These are phyloP conservation scores for Irpex lacteus DNA, from an alignment of 1,284 basidiomycete species.

Conservation along the genomic window DNA sequence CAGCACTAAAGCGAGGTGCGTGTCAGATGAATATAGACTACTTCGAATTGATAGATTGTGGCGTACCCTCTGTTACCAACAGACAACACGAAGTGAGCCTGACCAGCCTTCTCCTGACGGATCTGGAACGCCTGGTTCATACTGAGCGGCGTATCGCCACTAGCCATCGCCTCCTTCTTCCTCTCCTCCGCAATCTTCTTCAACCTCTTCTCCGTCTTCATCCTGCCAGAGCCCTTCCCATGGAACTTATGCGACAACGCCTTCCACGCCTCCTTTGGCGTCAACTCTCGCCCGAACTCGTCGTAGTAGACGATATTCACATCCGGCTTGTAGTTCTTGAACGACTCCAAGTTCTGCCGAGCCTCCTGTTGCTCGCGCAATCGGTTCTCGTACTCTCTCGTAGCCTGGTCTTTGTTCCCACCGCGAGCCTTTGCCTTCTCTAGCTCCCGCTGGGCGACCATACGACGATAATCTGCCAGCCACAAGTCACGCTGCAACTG, in stretches of 20 bases:
- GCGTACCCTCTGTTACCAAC: constrained; percentile 90
- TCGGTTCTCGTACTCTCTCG: constrained; percentile 93
- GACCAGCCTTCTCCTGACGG: constrained; percentile 87
- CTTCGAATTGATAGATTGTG: background rate
- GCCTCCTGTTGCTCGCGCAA: constrained; percentile 90
- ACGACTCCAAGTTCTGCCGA: constrained; percentile 77
- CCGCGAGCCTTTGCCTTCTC: constrained; percentile 76
- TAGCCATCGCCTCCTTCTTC: constrained; percentile 87
- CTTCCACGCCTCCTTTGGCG: constrained; percentile 97
- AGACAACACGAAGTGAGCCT: constrained; percentile 91
- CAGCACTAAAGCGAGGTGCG: constrained; percentile 49
- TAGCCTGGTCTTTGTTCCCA: constrained; percentile 88
- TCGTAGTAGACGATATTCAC: constrained; percentile 97
- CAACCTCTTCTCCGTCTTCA: constrained; percentile 92
- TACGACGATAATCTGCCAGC: constrained; percentile 82
- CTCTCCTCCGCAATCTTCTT: constrained; percentile 94
- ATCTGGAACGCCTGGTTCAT: constrained; percentile 91
- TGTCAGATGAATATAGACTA: constrained; percentile 13
- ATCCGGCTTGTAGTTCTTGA: constrained; percentile 95
- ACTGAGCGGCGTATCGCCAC: constrained; percentile 89
- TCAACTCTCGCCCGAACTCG: constrained; percentile 88
- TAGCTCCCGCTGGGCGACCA: constrained; percentile 75
- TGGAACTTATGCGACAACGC: constrained; percentile 94
- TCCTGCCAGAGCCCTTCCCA: constrained; percentile 89
- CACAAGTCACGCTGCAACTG: constrained; percentile 89